These are phyloP conservation scores for Venturia pyrina DNA, from an alignment of 2,329 filamentous ascomycete species.

Conservation along the genomic window DNA sequence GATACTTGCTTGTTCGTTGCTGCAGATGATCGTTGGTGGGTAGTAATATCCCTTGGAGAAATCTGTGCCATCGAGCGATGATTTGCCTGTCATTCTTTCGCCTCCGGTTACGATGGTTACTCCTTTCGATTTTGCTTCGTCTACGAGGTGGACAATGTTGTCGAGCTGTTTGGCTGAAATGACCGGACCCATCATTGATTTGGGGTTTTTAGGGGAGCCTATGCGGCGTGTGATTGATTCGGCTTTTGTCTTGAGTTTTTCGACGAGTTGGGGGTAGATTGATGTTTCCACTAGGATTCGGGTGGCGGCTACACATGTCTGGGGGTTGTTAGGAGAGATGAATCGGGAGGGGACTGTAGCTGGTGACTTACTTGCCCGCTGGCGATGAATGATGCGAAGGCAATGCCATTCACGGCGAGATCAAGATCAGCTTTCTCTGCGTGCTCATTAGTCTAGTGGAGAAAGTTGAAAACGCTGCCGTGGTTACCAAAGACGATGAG, in stretches of 20 bases:
- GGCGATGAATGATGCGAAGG: conserved; percentile 38
- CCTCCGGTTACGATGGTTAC: conserved; percentile 57
- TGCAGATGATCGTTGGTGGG: conserved; percentile 47
- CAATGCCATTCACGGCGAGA: conserved; percentile 28
- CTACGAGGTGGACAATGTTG: conserved; percentile 28
- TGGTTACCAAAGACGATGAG: conserved; percentile 22
- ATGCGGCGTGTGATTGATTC: conserved; percentile 45
- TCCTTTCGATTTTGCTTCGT: conserved; percentile 48
- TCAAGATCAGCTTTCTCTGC: conserved; percentile 25
- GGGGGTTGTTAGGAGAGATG: conserved; percentile 17
- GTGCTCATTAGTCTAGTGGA: background rate
- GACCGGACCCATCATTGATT: conserved; percentile 54
- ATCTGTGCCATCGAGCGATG: conserved; percentile 41
- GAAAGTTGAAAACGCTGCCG: too few relatives aligned
- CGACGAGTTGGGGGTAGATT: conserved; percentile 30
- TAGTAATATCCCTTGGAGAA: conserved; percentile 58
- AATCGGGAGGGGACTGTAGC: background rate
- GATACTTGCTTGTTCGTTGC: conserved; percentile 39
- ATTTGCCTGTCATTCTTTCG: conserved; percentile 35
- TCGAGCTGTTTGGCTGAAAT: conserved; percentile 44
- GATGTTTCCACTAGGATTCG: conserved; percentile 41
- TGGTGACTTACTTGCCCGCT: conserved; percentile 26
- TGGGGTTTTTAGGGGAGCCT: conserved; percentile 45
- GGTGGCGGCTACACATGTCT: conserved; percentile 47
- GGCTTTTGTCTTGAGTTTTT: conserved; percentile 31